These are phyloP conservation scores for Wickerhamiella azyma DNA, from an alignment of 805 yeast species.

Conservation along the genomic window DNA sequence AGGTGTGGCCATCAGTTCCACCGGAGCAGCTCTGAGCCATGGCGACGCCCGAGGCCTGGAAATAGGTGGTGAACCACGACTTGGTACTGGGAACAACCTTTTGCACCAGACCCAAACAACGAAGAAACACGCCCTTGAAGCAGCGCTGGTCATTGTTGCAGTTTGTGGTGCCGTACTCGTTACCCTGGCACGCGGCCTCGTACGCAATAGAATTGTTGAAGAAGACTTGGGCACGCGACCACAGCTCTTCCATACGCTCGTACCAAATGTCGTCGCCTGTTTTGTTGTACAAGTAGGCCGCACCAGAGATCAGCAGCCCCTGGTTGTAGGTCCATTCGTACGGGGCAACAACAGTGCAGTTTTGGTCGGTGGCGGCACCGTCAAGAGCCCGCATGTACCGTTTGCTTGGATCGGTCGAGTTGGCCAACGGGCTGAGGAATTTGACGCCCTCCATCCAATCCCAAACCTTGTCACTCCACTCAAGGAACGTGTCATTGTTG, in stretches of 20 bases:
- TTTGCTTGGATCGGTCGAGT: slow-evolving; percentile 30
- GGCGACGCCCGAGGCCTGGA: slow-evolving; percentile 43
- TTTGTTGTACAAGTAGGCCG: slow-evolving; percentile 65
- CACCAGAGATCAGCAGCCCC: slow-evolving; percentile 64
- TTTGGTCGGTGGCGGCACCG: slow-evolving; percentile 30
- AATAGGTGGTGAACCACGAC: slow-evolving; percentile 30
- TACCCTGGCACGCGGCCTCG: slow-evolving; percentile 73
- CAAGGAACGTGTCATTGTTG: slow-evolving; percentile 55
- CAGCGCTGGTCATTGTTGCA: slow-evolving; percentile 85
- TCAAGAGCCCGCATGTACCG: slow-evolving; percentile 20
- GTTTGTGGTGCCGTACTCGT: slow-evolving; percentile 21
- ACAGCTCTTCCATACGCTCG: slow-evolving; percentile 39
- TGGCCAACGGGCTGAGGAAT: slow-evolving; percentile 31
- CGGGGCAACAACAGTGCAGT: slow-evolving; percentile 47
- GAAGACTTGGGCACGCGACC: slow-evolving; percentile 38
- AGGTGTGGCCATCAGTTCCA: slow-evolving; percentile 75
- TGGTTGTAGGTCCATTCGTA: slow-evolving; percentile 81
- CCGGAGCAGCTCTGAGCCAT: slow-evolving; percentile 80
- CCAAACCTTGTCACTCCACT: slow-evolving; percentile 63
- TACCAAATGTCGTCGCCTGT: slow-evolving; percentile 59
- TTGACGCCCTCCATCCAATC: slow-evolving; percentile 57
- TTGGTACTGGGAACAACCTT: slow-evolving; percentile 45
- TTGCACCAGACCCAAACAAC: slow-evolving; percentile 65
- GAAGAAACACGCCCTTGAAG: slow-evolving; percentile 72
- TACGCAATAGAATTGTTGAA: slow-evolving; percentile 42